Evolutionary conservation across 2,329 filamentous ascomycete genomes (phyloP).

Genomic region (Exophiala mesophila): DNA sequence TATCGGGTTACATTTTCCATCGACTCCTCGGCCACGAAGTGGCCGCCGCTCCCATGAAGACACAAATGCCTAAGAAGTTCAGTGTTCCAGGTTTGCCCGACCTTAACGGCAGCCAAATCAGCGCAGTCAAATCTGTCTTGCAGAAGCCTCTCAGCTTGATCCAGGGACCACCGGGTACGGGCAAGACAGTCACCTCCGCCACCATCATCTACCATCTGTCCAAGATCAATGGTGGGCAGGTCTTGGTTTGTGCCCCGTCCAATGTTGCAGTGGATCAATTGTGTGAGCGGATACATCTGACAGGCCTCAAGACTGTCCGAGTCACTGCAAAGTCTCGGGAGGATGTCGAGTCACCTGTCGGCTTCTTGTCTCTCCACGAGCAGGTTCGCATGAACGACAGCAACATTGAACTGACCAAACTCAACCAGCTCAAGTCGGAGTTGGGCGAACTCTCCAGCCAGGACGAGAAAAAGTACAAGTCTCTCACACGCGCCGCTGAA

Average conservation of each 20-base stretch:
- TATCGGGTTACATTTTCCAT: slow-evolving; percentile 98
- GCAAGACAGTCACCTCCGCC: slow-evolving; percentile 96
- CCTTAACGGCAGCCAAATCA: slow-evolving; percentile 91
- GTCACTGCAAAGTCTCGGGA: slow-evolving; percentile 98
- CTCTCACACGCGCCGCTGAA: slow-evolving; percentile 87
- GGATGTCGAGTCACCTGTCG: slow-evolving; percentile 97
- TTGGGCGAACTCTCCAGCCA: slow-evolving; percentile 87
- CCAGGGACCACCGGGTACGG: slow-evolving; percentile 92
- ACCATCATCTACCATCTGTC: slow-evolving; percentile 98
- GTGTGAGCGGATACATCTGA: slow-evolving; percentile 92
- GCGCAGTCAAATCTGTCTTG: slow-evolving; percentile 89
- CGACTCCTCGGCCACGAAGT: slow-evolving; percentile 94
- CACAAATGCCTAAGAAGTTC: slow-evolving; percentile 92
- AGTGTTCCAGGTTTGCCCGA: slow-evolving; percentile 91
- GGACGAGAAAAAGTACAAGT: slow-evolving; percentile 98
- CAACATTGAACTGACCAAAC: slow-evolving; percentile 86
- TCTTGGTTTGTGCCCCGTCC: slow-evolving; percentile 92
- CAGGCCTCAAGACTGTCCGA: slow-evolving; percentile 91
- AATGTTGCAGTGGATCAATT: slow-evolving; percentile 98
- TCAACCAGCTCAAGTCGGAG: slow-evolving; percentile 88
- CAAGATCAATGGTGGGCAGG: slow-evolving; percentile 90
- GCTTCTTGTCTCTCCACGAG: slow-evolving; percentile 90
- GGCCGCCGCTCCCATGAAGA: slow-evolving; percentile 90
- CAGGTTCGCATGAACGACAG: slow-evolving; percentile 97
- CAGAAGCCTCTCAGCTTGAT: slow-evolving; percentile 93